A percentile compares a stretch with the other conserved stretches of the same genome.
phyloP scores from a whole-genome alignment of 2,329 filamentous ascomycete species.

The Sordariomycetes sp. region DNA sequence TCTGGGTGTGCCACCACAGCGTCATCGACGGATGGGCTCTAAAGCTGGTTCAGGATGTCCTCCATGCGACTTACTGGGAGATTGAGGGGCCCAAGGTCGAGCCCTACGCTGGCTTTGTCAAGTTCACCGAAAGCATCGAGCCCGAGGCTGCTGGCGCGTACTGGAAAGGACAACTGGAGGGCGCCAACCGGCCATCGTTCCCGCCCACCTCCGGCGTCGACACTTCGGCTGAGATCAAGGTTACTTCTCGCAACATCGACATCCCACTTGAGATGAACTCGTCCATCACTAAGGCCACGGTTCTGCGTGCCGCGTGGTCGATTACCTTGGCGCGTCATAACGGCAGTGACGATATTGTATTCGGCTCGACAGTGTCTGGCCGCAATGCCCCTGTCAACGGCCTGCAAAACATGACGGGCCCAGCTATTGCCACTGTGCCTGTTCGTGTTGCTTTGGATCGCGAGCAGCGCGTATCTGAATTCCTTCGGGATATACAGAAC shows the following conservation, averaged over 20 bases:
- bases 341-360: constrained; percentile 11
- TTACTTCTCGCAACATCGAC: background rate
- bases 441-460: constrained; percentile 5
- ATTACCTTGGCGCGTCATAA: constrained; percentile 7
- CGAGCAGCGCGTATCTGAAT: background rate
- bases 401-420: constrained; percentile 5
- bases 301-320: constrained; percentile 3
- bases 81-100: background rate
- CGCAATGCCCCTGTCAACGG: constrained; percentile 9
- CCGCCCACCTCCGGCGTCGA: constrained; percentile 2
- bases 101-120: constrained; percentile 6
- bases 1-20: constrained; percentile 4
- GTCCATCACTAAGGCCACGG: constrained; percentile 5
- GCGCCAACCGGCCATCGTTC: constrained; percentile 6
- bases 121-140: constrained; percentile 2
- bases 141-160: constrained; percentile 1
- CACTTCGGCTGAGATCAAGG: background rate
- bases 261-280: background rate
- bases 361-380: constrained; percentile 14
- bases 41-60: constrained; percentile 4
- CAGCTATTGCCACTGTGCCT: constrained; percentile 7
- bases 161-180: constrained; percentile 8
- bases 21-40: constrained; percentile 5
- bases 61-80: constrained; percentile 2
- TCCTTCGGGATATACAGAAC: constrained; percentile 6